A percentile compares a stretch with the other conserved stretches of the same genome.
Conservation (phyloP, 305 asterid genomes). For the Fraxinus sp. region DNA sequence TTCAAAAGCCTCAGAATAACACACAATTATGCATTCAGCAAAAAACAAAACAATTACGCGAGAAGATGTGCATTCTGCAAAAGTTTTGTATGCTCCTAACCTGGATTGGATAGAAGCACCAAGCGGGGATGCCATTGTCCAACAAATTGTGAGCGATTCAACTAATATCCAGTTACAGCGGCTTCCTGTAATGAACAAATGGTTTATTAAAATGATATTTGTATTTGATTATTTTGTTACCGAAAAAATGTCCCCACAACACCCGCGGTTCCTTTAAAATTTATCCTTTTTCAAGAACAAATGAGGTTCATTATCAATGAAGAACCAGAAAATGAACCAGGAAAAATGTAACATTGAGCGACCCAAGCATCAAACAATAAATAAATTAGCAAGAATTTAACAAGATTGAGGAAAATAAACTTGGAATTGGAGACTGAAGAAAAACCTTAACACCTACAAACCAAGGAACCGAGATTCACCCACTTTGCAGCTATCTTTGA, state of each 20-base stretch:
- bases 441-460: background rate
- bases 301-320: background rate
- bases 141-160: constrained; percentile 19
- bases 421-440: background rate
- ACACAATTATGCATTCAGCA: background rate
- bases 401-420: background rate
- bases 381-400: background rate
- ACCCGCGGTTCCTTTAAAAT: background rate
- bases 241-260: background rate
- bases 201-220: background rate
- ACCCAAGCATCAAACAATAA: background rate
- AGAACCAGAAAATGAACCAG: background rate
- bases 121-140: constrained; percentile 45
- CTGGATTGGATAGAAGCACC: constrained; percentile 54
- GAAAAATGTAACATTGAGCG: background rate
- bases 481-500: background rate
- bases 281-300: background rate
- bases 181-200: constrained; percentile 27
- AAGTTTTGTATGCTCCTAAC: constrained; percentile 22
- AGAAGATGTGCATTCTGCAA: background rate
- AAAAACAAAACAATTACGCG: constrained; percentile 1
- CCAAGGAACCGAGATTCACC: background rate
- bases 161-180: constrained; percentile 15
- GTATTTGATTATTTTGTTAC: background rate
- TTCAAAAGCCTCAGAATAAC: constrained; percentile 9